A percentile compares a stretch with the other conserved stretches of the same genome.
Conservation (phyloP, 352 stramenopile species). For the Phytopythium cucurbitacearum region DNA sequence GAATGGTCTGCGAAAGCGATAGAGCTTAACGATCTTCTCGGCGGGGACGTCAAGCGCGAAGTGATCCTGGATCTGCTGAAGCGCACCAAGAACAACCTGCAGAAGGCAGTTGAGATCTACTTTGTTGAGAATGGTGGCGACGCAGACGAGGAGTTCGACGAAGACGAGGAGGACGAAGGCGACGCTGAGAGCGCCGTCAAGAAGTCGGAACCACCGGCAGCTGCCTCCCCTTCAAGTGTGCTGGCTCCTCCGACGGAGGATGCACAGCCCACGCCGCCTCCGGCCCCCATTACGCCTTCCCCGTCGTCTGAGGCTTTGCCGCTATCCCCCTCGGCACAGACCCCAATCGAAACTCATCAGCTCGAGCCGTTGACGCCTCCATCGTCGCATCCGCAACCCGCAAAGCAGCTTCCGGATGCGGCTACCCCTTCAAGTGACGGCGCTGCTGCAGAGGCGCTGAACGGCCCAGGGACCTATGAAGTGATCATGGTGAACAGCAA, state of each 20-base stretch:
- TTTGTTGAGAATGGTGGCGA: constrained; percentile 56
- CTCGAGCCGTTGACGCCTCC: constrained; percentile 48
- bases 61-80: constrained; percentile 50
- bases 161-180: constrained; percentile 43
- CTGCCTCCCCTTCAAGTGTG: constrained; percentile 9
- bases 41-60: constrained; percentile 52
- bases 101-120: constrained; percentile 77
- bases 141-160: constrained; percentile 30
- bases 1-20: constrained; percentile 40
- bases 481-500: constrained; percentile 72
- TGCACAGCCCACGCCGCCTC: constrained; percentile 19
- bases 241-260: constrained; percentile 6
- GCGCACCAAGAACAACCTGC: constrained; percentile 65
- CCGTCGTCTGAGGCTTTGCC: constrained; percentile 33
- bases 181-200: constrained; percentile 21
- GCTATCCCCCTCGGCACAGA: constrained; percentile 31
- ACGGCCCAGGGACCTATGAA: constrained; percentile 71
- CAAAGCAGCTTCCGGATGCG: constrained; percentile 6
- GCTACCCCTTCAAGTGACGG: constrained; percentile 4
- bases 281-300: constrained; percentile 14
- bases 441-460: constrained; percentile 35
- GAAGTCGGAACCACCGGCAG: constrained; percentile 14
- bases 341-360: constrained; percentile 44
- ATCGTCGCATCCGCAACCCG: constrained; percentile 2
- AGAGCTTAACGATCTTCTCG: constrained; percentile 70